phyloP scores from a whole-genome alignment of 2,329 filamentous ascomycete species.

The Ophiostoma tasmaniense region DNA sequence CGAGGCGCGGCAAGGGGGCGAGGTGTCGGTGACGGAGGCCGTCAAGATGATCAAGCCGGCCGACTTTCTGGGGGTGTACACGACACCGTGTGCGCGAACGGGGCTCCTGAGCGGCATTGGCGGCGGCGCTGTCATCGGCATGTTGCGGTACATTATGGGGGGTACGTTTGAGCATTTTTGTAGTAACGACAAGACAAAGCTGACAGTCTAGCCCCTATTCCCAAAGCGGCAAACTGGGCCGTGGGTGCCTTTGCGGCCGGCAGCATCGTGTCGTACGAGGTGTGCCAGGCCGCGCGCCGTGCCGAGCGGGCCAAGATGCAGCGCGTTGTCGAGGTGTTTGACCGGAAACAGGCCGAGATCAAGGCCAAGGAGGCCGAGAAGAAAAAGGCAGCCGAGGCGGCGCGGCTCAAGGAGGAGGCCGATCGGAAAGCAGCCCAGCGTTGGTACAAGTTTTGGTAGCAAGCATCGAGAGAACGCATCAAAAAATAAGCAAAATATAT shows the following conservation, averaged over 20 bases:
- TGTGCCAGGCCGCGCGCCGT: conserved; percentile 66
- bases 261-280: conserved; percentile 70
- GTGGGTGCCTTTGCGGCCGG: conserved; percentile 65
- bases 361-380: conserved; percentile 39
- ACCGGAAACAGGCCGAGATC: conserved; percentile 58
- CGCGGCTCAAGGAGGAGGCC: conserved; percentile 25
- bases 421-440: conserved; percentile 26
- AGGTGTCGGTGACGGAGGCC: conserved; percentile 47
- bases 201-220: conserved; percentile 43
- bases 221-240: conserved; percentile 73
- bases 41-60: conserved; percentile 57
- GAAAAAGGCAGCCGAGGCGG: conserved; percentile 35
- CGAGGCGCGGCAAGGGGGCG: not conserved
- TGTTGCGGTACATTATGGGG: conserved; percentile 63
- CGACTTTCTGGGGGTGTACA: conserved; percentile 65
- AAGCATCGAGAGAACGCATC: not conserved
- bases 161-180: conserved; percentile 38
- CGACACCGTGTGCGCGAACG: conserved; percentile 75
- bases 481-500: not conserved
- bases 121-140: conserved; percentile 66
- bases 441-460: conserved; percentile 52
- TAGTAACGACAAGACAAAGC: not conserved
- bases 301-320: conserved; percentile 78
- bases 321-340: conserved; percentile 73
- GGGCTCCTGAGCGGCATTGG: conserved; percentile 77